Evolutionary conservation across 345 rosid genomes (phyloP), one percentile per base, ranked within the genome.

Genomic region (Acer saccharum): DNA sequence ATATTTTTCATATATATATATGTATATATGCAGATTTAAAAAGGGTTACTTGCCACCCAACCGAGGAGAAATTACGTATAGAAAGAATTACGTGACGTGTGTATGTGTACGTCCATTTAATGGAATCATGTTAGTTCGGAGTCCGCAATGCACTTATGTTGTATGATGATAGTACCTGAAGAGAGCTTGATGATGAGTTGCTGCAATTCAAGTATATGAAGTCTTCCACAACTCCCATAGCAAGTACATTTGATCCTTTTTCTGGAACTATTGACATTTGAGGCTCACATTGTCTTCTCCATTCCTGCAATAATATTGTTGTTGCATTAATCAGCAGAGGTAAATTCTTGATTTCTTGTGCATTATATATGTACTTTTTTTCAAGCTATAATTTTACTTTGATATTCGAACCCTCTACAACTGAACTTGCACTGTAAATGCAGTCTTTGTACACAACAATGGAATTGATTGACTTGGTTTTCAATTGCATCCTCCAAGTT

Each of bases 161-260:
- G 1, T 7, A 43, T 43, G 46, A 23, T 23, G 11, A 10, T 35
- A 35, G 58, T 84, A 95, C 98, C 94, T 93, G 97, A 78, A 95
- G 88, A 78, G 83, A 86, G 83, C 83, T 90, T 73, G 96, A 39
- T 73, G 96, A 39, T 20, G 93, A 90, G 63, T 90, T 91, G 83
- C 90, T 89, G 87, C 86, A 80, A 62, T 88, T 90, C 7, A 95
- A 78, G 89, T 95, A 95, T 52, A 93, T 78, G 83, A 95, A 95
- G 86, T 95, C 99, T 87, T 93, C 98, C 21, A 91, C 98, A 1
- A 93, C 89, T 81, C 82, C 89, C 91, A 90, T 88, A 20, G 90
- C 88, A 67, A 84, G 43, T 77, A 95, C 80, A 44, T 63, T 85
- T 12, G 88, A 72, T 65, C 91, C 88, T 78, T 87, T 92, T 21